Conservation (phyloP, 495 filamentous ascomycete species). For the Apiosordaria backusii region DNA sequence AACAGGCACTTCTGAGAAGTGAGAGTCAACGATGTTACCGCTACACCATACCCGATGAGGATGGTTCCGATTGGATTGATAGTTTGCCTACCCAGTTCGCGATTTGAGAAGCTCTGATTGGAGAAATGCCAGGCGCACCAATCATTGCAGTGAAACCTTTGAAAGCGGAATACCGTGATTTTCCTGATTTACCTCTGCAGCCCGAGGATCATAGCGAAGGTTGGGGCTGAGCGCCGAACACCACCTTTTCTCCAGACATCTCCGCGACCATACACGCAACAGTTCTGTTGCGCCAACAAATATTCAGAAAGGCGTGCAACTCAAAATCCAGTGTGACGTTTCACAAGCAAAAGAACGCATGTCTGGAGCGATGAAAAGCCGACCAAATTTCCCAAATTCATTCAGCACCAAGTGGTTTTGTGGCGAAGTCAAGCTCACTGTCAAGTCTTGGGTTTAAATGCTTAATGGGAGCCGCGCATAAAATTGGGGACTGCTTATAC, state of each 20-base stretch:
- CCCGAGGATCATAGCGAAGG: too few species aligned
- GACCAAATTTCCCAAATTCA: background rate
- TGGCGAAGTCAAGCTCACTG: background rate
- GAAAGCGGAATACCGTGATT: too few species aligned
- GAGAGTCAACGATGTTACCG: slow-evolving; percentile 28
- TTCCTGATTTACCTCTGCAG: too few species aligned
- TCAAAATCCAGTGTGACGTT: background rate
- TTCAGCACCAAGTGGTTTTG: background rate
- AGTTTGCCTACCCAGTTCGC: too few species aligned
- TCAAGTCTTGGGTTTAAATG: background rate
- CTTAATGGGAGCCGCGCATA: background rate
- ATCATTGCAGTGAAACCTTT: too few species aligned
- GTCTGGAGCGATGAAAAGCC: background rate
- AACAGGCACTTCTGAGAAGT: slow-evolving; percentile 20
- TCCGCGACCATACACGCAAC: too few species aligned
- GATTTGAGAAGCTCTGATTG: too few species aligned
- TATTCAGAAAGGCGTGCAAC: too few species aligned
- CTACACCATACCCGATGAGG: slow-evolving; percentile 24
- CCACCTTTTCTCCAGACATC: too few species aligned
- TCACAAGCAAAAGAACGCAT: background rate
- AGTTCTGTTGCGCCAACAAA: too few species aligned
- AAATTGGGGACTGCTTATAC: background rate
- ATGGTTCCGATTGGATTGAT: slow-evolving; percentile 15
- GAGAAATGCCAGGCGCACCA: too few species aligned
- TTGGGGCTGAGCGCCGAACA: too few species aligned